A percentile compares a stretch with the other conserved stretches of the same genome.
phyloP scores from a whole-genome alignment of 176 grass and related monocot genomes.

The Guadua angustifolia region DNA sequence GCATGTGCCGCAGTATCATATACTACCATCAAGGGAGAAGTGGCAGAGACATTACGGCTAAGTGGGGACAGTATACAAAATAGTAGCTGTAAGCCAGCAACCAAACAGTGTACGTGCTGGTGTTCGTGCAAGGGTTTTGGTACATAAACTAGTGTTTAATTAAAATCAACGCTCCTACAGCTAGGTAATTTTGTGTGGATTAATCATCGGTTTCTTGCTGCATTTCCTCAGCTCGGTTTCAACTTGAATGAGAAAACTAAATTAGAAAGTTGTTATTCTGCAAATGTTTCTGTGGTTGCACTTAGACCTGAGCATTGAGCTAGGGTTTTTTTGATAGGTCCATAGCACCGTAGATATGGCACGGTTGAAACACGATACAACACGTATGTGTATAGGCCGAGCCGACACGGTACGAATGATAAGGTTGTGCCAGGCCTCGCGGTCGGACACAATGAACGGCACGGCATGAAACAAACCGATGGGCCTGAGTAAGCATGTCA shows the following conservation, averaged over 20 bases:
- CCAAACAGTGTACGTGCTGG: background rate
- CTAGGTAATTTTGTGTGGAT: background rate
- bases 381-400: too few relatives aligned
- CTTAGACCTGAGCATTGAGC: background rate
- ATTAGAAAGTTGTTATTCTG: background rate
- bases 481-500: too few relatives aligned
- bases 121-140: background rate
- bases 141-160: background rate
- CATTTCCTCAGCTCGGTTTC: background rate
- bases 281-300: background rate
- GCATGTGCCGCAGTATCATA: conserved; percentile 35
- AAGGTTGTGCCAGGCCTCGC: too few relatives aligned
- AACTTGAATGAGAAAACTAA: background rate
- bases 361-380: too few relatives aligned
- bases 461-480: too few relatives aligned
- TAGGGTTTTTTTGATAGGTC: too few relatives aligned
- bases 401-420: too few relatives aligned
- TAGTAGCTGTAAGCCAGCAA: conserved; percentile 7
- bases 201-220: background rate
- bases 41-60: background rate
- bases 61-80: background rate
- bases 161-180: background rate
- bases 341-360: too few relatives aligned
- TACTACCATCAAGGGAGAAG: background rate
- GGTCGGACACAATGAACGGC: too few relatives aligned